Evolutionary conservation across 805 yeast genomes (phyloP).

Genomic region (Metschnikowia lachancei): DNA sequence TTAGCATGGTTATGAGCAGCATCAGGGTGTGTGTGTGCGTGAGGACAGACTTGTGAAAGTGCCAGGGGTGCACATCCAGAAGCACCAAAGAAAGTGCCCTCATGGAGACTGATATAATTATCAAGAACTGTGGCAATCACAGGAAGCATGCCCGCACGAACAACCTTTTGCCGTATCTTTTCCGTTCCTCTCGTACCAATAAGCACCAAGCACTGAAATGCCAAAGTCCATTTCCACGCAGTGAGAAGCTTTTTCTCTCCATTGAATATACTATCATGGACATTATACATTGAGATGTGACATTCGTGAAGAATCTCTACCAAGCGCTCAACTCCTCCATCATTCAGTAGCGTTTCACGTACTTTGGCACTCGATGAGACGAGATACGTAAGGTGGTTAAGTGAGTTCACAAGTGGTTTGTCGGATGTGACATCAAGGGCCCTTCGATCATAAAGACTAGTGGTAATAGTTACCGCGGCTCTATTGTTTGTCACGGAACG

Average conservation of each 20-base stretch:
- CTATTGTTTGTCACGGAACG: constrained; percentile 73
- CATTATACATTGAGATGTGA: constrained; percentile 37
- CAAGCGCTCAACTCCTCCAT: constrained; percentile 89
- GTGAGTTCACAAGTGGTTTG: constrained; percentile 85
- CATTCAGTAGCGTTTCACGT: constrained; percentile 81
- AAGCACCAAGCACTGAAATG: constrained; percentile 87
- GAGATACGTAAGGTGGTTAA: constrained; percentile 84
- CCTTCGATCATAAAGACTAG: constrained; percentile 85
- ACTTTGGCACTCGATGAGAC: constrained; percentile 85
- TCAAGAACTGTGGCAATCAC: constrained; percentile 89
- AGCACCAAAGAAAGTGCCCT: constrained; percentile 30
- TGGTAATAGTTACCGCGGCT: constrained; percentile 89
- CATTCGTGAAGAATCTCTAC: constrained; percentile 85
- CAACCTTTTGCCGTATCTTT: constrained; percentile 76
- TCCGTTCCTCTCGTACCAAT: constrained; percentile 94
- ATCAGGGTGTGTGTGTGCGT: constrained; percentile 3
- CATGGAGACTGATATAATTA: constrained; percentile 60
- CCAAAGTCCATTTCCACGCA: constrained; percentile 98
- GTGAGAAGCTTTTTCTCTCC: constrained; percentile 51
- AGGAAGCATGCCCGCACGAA: constrained; percentile 88
- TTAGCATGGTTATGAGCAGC: constrained; percentile 2
- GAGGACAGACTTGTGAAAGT: constrained; percentile 4
- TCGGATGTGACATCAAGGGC: constrained; percentile 90
- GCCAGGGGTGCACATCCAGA: constrained; percentile 6
- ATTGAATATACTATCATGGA: constrained; percentile 32